These are phyloP conservation scores for Talaromyces funiculosus DNA, from an alignment of 2,329 filamentous ascomycete genomes.

Conservation along the genomic window DNA sequence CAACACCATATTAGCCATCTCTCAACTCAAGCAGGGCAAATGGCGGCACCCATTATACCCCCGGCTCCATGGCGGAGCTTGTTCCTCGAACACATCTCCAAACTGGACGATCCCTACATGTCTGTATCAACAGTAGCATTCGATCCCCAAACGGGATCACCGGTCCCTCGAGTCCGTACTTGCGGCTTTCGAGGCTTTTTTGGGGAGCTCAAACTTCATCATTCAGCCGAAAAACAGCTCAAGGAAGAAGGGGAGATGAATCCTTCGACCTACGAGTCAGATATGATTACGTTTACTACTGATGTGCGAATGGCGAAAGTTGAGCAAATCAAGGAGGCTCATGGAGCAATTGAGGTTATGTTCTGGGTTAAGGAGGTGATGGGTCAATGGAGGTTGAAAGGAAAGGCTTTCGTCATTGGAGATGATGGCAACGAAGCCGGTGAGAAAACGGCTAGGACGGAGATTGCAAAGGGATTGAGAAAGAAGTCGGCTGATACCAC, in stretches of 20 bases:
- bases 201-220: slow-evolving; percentile 58
- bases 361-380: slow-evolving; percentile 69
- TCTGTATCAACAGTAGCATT: slow-evolving; percentile 41
- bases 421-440: slow-evolving; percentile 57
- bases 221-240: slow-evolving; percentile 66
- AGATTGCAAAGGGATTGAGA: slow-evolving; percentile 56
- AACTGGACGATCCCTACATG: slow-evolving; percentile 36
- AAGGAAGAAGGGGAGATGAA: slow-evolving; percentile 48
- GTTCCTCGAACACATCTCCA: slow-evolving; percentile 46
- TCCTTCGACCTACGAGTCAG: slow-evolving; percentile 64
- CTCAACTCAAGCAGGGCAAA: neutral
- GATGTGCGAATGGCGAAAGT: slow-evolving; percentile 85
- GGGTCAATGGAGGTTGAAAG: slow-evolving; percentile 81
- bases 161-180: slow-evolving; percentile 57
- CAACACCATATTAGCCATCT: slow-evolving; percentile 12
- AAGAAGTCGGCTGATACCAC: slow-evolving; percentile 35
- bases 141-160: slow-evolving; percentile 11
- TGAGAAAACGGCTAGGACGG: slow-evolving; percentile 41
- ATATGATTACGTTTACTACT: slow-evolving; percentile 77
- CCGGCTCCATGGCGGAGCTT: slow-evolving; percentile 49
- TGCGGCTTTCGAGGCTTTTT: slow-evolving; percentile 86
- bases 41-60: neutral
- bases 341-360: slow-evolving; percentile 68
- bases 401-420: slow-evolving; percentile 68
- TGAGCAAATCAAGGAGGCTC: slow-evolving; percentile 65